Evolutionary conservation across 495 filamentous ascomycete species (phyloP).

Genomic region (Echria macrotheca): DNA sequence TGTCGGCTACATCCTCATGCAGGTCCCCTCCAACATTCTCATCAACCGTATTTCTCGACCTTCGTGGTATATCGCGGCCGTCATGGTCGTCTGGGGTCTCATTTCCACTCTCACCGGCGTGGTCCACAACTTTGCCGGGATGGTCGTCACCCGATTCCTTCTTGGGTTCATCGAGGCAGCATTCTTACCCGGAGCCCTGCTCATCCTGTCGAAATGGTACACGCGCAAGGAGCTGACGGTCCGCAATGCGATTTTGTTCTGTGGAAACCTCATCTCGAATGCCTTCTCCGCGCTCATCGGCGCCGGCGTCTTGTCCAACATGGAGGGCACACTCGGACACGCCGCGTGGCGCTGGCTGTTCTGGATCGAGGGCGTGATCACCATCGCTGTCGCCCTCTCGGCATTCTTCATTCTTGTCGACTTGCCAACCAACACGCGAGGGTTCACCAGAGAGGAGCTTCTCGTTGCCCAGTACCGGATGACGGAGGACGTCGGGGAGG

Average conservation of each 20-base stretch:
- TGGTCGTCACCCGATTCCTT: constrained; percentile 61
- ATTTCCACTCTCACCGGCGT: constrained; percentile 58
- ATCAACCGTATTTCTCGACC: constrained; percentile 37
- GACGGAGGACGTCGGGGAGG: constrained; percentile 70
- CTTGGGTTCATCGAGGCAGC: constrained; percentile 55
- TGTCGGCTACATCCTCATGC: constrained; percentile 52
- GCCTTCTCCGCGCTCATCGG: constrained; percentile 58
- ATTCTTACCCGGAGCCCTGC: constrained; percentile 41
- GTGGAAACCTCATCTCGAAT: constrained; percentile 55
- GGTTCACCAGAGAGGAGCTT: constrained; percentile 64
- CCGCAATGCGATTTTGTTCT: constrained; percentile 56
- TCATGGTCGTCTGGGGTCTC: constrained; percentile 65
- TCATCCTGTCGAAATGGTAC: constrained; percentile 54
- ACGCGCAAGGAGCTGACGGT: constrained; percentile 47
- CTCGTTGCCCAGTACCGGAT: constrained; percentile 62
- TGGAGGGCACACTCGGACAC: constrained; percentile 43
- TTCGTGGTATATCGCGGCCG: constrained; percentile 41
- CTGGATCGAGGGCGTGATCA: constrained; percentile 61
- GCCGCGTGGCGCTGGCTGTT: constrained; percentile 63
- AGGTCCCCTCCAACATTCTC: constrained; percentile 38
- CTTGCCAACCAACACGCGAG: constrained; percentile 63
- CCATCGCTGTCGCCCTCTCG: constrained; percentile 35
- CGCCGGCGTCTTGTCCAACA: constrained; percentile 47
- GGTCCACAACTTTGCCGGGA: constrained; percentile 53
- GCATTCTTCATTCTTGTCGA: constrained; percentile 64